Evolutionary conservation across 441 rosid species (phyloP).

Genomic region (Jatropha podagrica): DNA sequence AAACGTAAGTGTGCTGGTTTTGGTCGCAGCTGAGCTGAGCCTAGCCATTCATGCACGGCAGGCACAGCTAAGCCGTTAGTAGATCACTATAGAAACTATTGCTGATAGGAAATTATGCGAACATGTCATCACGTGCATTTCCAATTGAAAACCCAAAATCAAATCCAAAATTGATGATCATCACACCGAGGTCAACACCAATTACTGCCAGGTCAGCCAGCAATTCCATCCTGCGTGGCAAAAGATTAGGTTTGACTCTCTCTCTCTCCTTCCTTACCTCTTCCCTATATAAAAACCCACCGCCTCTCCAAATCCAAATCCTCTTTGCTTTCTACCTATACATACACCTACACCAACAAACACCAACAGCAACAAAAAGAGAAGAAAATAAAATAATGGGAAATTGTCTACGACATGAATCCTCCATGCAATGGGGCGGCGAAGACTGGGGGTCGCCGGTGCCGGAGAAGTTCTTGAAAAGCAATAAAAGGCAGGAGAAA

Average conservation of each 20-base stretch:
- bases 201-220: conserved; percentile 37
- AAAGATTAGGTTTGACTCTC: conserved; percentile 16
- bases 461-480: neutral
- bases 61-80: too few relatives aligned
- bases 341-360: neutral
- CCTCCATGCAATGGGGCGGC: conserved; percentile 50
- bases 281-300: conserved; percentile 16
- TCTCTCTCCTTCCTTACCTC: neutral
- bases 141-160: neutral
- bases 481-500: neutral
- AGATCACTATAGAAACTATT: too few relatives aligned
- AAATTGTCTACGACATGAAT: conserved; percentile 46
- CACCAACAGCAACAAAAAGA: neutral
- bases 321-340: conserved; percentile 2
- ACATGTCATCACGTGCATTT: neutral
- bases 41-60: too few relatives aligned
- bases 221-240: conserved; percentile 35
- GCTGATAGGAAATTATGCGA: neutral
- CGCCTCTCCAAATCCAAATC: conserved; percentile 18
- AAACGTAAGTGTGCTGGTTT: too few relatives aligned
- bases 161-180: neutral
- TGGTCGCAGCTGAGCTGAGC: too few relatives aligned
- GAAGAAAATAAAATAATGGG: conserved; percentile 36
- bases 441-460: conserved; percentile 43
- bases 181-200: conserved; percentile 26